These are phyloP conservation scores for Arthrobotrys sphaeroides DNA, from an alignment of 2,329 filamentous ascomycete genomes.

Conservation along the genomic window DNA sequence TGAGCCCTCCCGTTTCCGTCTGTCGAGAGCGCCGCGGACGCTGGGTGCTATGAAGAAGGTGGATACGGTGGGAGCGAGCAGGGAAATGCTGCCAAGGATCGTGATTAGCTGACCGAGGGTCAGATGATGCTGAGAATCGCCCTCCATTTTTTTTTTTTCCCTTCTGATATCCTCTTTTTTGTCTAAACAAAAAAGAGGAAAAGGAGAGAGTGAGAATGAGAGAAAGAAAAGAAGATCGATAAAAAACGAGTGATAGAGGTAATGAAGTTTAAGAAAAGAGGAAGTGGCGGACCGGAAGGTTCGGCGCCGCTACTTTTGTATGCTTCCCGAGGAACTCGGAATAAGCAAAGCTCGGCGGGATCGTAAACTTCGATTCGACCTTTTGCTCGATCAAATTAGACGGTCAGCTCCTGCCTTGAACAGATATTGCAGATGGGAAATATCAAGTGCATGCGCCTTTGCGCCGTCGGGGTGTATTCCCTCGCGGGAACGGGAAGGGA, in stretches of 20 bases:
- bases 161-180: background rate
- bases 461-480: background rate
- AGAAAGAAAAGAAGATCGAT: background rate
- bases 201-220: background rate
- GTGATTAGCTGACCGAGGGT: constrained; percentile 48
- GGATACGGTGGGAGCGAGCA: constrained; percentile 31
- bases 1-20: constrained; percentile 40
- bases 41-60: constrained; percentile 33
- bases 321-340: background rate
- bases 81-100: constrained; percentile 29
- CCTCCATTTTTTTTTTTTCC: too few species aligned
- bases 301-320: constrained; percentile 7
- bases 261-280: background rate
- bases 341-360: background rate
- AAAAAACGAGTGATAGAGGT: background rate
- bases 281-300: constrained; percentile 6
- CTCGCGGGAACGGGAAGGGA: background rate
- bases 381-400: too few species aligned
- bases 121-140: constrained; percentile 23
- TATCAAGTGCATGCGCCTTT: too few species aligned
- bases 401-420: background rate
- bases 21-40: constrained; percentile 30
- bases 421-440: background rate
- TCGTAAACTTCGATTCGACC: too few species aligned
- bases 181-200: background rate